Evolutionary conservation across 202 grass and related monocot genomes (phyloP), one percentile per base, ranked within the genome.

Genomic region (Eragrostis tef): DNA sequence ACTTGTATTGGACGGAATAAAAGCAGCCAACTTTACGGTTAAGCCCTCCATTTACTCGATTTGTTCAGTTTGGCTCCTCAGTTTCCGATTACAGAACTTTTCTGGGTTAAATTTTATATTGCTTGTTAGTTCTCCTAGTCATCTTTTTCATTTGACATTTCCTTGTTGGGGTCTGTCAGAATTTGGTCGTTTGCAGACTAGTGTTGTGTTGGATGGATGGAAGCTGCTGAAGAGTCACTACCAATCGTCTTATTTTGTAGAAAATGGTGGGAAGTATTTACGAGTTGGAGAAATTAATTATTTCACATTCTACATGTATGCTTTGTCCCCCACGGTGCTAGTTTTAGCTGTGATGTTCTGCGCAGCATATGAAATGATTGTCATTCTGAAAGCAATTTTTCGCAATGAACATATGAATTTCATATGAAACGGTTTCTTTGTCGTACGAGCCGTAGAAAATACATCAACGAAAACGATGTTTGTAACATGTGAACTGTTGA

Each of bases 1-100:
- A 86, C 88, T 70, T 56, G 88, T 75, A 70, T 74, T 79, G 74
- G 88, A 86, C 84, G 79, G 74, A 79, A 83, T 81, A 78, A 86
- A 79, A 83, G 68, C 67, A 61, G 58, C n/a, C 0, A 0, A 17
- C 64, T 79, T 83, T 56, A 39, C 14, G 10, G 20, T 7, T 42
- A 42, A 20, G n/a, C 15, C 84, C 84, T 68, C 15, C 21, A 0
- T 0, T 19, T 43, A n/a, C 0, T 69, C 3, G 0, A 3, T 15
- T 0, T 64, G 13, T 22, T 63, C 0, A 20, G 19, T 0, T 3
- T 79, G 24, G 11, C 25, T 70, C 79, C 79, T 74, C 74, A 12
- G 59, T 34, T 67, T 59, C 73, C 77, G 65, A 22, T 65, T 64
- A 14, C 26, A 56, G 19, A 79, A 88, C 50, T 60, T 15, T 29